These are phyloP conservation scores for Aureobasidium melanogenum DNA, from an alignment of 2,329 filamentous ascomycete species.

Conservation along the genomic window DNA sequence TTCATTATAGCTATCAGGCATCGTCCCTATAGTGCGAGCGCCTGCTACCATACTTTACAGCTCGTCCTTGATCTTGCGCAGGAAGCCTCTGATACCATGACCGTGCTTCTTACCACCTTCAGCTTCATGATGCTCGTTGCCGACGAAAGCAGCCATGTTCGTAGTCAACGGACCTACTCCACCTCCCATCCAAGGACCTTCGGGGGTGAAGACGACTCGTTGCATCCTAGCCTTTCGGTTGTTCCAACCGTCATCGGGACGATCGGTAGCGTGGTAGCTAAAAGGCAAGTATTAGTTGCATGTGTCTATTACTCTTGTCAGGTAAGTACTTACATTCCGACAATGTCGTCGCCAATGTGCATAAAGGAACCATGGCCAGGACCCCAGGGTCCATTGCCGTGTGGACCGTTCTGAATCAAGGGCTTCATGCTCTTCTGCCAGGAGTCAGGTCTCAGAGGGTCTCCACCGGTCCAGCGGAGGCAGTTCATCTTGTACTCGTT, in stretches of 20 bases:
- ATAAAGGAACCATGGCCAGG: conserved; percentile 40
- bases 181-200: conserved; percentile 35
- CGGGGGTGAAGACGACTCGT: conserved; percentile 28
- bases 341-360: conserved; percentile 31
- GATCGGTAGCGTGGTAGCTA: conserved; percentile 38
- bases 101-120: conserved; percentile 8
- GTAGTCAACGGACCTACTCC: conserved; percentile 28
- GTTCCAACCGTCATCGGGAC: conserved; percentile 35
- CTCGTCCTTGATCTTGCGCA: conserved; percentile 14
- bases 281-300: neutral
- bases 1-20: neutral
- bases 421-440: conserved; percentile 34
- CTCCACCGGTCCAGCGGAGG: conserved; percentile 31
- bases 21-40: neutral
- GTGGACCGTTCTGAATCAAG: conserved; percentile 30
- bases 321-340: conserved; percentile 23
- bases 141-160: neutral
- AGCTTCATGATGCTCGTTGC: neutral
- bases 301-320: neutral
- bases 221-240: conserved; percentile 37
- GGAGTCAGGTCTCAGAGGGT: conserved; percentile 28
- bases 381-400: conserved; percentile 32
- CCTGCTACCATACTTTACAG: neutral
- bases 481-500: conserved; percentile 41
- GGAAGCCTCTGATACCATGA: conserved; percentile 9